phyloP scores from a whole-genome alignment of 2,329 filamentous ascomycete species.

The Pestalotiopsis sp. region DNA sequence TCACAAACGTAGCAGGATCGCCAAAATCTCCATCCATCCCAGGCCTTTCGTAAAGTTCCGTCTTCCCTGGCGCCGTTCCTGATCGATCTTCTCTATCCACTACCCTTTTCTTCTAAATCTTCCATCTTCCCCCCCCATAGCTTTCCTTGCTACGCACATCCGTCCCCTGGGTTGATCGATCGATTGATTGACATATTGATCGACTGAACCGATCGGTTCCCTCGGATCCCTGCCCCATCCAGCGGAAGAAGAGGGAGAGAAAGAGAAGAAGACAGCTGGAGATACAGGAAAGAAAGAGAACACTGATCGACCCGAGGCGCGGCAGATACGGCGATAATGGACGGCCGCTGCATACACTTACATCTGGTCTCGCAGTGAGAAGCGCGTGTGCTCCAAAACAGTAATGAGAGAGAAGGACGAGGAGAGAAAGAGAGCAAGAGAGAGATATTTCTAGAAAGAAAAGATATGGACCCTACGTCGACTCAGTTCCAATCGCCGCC shows the following conservation, averaged over 20 bases:
- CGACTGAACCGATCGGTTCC: background rate
- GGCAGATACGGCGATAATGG: slow-evolving; percentile 6
- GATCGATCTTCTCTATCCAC: background rate
- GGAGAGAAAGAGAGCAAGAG: background rate
- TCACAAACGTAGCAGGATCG: background rate
- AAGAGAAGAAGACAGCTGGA: background rate
- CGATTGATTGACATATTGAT: background rate
- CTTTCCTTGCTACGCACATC: background rate
- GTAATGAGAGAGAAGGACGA: background rate
- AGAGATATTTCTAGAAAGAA: background rate
- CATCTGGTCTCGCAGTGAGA: slow-evolving; percentile 4
- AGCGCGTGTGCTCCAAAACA: background rate
- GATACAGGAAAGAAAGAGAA: background rate
- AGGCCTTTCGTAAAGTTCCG: background rate
- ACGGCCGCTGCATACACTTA: background rate
- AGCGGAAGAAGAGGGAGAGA: background rate
- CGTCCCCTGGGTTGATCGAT: background rate
- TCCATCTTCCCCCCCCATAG: background rate
- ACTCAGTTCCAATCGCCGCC: slow-evolving; percentile 14
- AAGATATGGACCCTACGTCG: slow-evolving; percentile 17
- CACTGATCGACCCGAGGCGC: background rate
- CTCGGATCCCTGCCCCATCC: background rate
- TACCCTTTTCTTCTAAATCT: background rate
- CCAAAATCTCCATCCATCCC: background rate
- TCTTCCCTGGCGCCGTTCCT: background rate